Conservation (phyloP, 2,329 filamentous ascomycete genomes). For the Rhinocladiella similis region DNA sequence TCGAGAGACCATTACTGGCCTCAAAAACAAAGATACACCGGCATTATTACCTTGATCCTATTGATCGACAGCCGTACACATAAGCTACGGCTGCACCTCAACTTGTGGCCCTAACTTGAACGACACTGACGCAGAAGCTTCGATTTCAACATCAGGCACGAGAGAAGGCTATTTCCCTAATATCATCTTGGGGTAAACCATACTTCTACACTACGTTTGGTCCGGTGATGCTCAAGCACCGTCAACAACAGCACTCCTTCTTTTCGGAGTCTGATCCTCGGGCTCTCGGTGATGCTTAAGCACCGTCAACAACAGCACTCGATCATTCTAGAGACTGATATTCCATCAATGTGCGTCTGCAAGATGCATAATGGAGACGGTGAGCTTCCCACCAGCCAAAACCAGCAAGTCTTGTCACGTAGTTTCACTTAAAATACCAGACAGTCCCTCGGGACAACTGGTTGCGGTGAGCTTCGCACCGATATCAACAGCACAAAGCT, state of each 20-base stretch:
- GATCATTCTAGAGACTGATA: slow-evolving; percentile 5
- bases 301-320: slow-evolving; percentile 17
- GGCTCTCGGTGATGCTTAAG: slow-evolving; percentile 10
- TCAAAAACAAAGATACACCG: slow-evolving; percentile 33
- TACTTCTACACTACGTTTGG: not conserved
- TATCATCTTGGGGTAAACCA: not conserved
- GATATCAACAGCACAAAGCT: slow-evolving; percentile 18
- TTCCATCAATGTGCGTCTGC: not conserved
- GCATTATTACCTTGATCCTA: not conserved
- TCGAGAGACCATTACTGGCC: slow-evolving; percentile 45
- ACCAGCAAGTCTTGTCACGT: slow-evolving; percentile 23
- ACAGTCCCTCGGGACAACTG: not conserved
- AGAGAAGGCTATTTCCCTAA: not conserved
- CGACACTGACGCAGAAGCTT: not conserved
- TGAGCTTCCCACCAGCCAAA: slow-evolving; percentile 28
- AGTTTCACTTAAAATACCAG: slow-evolving; percentile 12
- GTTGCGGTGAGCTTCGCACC: slow-evolving; percentile 20
- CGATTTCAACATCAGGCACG: slow-evolving; percentile 7
- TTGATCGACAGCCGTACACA: not conserved
- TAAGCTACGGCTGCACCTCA: not conserved
- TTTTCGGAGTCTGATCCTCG: slow-evolving; percentile 1
- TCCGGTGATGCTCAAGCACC: slow-evolving; percentile 22
- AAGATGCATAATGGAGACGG: slow-evolving; percentile 12
- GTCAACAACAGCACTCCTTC: slow-evolving; percentile 22
- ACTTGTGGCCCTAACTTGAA: not conserved